phyloP scores from a whole-genome alignment of 2,329 filamentous ascomycete genomes.

The Penicillium sp. region DNA sequence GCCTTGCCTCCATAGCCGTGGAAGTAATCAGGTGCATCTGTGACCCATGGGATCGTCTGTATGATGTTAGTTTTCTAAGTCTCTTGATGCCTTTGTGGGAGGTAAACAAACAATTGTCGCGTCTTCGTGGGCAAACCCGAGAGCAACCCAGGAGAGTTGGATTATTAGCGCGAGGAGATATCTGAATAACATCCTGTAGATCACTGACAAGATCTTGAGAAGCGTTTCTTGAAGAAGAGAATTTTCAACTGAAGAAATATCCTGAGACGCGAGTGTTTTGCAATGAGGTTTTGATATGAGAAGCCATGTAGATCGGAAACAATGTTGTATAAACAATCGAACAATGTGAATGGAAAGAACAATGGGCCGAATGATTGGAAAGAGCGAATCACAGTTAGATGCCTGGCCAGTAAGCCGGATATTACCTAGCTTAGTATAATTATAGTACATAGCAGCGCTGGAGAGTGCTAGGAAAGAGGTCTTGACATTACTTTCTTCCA shows the following conservation, averaged over 20 bases:
- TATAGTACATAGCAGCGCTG: too few relatives aligned
- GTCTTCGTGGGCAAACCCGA: neutral
- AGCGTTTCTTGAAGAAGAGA: neutral
- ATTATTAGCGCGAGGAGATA: neutral
- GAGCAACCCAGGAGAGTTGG: neutral
- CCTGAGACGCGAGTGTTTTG: neutral
- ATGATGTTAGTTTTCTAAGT: neutral
- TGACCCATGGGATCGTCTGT: slow-evolving; percentile 7
- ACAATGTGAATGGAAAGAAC: neutral
- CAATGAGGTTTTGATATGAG: neutral
- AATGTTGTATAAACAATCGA: neutral
- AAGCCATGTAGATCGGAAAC: neutral
- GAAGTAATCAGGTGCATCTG: slow-evolving; percentile 6
- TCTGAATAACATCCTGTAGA: neutral
- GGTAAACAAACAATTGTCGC: slow-evolving; percentile 4
- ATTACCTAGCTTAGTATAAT: too few relatives aligned
- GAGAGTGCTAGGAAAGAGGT: too few relatives aligned
- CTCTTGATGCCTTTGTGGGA: too few relatives aligned
- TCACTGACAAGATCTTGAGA: neutral
- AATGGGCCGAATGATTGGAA: neutral
- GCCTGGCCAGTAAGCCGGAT: neutral
- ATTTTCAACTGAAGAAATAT: neutral
- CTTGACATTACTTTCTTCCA: neutral
- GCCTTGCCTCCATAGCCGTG: slow-evolving; percentile 5
- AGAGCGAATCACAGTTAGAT: neutral